phyloP scores from a whole-genome alignment of 2,329 filamentous ascomycete genomes.

The Ophiostoma australiae region DNA sequence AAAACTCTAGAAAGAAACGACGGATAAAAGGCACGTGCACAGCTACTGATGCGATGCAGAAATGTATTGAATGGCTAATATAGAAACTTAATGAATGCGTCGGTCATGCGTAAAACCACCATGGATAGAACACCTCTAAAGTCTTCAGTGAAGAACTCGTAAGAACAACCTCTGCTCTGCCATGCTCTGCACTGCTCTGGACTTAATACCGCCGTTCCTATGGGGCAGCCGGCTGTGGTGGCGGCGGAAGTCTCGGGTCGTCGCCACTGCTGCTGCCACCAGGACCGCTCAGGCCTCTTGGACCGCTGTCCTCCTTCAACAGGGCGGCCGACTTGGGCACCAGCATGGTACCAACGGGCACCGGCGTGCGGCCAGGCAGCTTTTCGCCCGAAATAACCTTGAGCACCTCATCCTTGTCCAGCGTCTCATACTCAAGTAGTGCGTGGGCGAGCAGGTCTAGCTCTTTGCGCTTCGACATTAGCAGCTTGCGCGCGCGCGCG shows the following conservation, averaged over 20 bases:
- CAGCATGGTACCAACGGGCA: slow-evolving; percentile 59
- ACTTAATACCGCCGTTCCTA: neutral
- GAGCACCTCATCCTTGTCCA: slow-evolving; percentile 83
- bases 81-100: neutral
- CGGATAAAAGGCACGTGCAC: no score
- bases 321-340: slow-evolving; percentile 53
- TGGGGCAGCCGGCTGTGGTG: slow-evolving; percentile 24
- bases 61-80: neutral
- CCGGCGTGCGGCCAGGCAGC: slow-evolving; percentile 62
- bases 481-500: slow-evolving; percentile 63
- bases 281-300: slow-evolving; percentile 13
- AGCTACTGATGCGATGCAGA: neutral
- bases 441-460: slow-evolving; percentile 84
- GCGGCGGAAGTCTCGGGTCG: slow-evolving; percentile 25
- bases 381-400: slow-evolving; percentile 84
- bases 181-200: no score
- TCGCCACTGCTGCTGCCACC: slow-evolving; percentile 16
- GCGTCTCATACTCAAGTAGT: slow-evolving; percentile 87
- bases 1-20: no score
- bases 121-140: neutral
- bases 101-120: neutral
- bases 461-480: slow-evolving; percentile 73
- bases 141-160: neutral
- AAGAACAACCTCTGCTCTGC: neutral
- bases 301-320: slow-evolving; percentile 24